Percentiles rank a stretch among this genome's conserved stretches.
Conservation (phyloP, 164 flowering plant species). For the Dillenia suffruticosa region DNA sequence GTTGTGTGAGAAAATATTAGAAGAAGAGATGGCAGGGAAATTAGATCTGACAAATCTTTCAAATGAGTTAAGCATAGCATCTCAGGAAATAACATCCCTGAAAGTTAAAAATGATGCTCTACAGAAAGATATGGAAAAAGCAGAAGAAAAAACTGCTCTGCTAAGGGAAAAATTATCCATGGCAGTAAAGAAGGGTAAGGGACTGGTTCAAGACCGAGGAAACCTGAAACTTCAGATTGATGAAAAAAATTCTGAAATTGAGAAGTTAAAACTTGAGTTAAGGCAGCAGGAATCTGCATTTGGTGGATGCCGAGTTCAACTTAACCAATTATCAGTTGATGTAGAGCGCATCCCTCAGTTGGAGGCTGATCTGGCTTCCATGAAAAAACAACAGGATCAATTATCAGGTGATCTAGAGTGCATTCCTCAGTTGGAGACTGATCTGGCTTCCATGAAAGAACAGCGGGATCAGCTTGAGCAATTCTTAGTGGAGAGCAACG, state of each 20-base stretch:
- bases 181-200: conserved; percentile 99
- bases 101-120: conserved; percentile 51
- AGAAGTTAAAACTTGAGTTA: conserved; percentile 56
- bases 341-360: conserved; percentile 43
- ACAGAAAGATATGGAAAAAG: conserved; percentile 56
- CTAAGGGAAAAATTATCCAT: conserved; percentile 85
- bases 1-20: conserved; percentile 45
- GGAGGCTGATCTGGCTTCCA: conserved; percentile 48
- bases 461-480: conserved; percentile 59
- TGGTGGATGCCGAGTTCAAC: conserved; percentile 42
- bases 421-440: conserved; percentile 57
- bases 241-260: conserved; percentile 70
- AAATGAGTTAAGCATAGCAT: conserved; percentile 32
- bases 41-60: conserved; percentile 34
- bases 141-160: conserved; percentile 69
- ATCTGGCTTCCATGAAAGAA: conserved; percentile 40
- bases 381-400: conserved; percentile 44
- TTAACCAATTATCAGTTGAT: conserved; percentile 41
- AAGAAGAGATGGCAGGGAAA: conserved; percentile 47
- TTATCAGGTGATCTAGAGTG: conserved; percentile 46
- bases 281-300: conserved; percentile 46
- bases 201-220: conserved; percentile 83
- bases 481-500: conserved; percentile 58
- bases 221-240: conserved; percentile 54
- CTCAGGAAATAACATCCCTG: conserved; percentile 40